Evolutionary conservation across 768 basidiomycete genomes (phyloP), one percentile per base, ranked within the genome.

Genomic region (Trametes meyenii): DNA sequence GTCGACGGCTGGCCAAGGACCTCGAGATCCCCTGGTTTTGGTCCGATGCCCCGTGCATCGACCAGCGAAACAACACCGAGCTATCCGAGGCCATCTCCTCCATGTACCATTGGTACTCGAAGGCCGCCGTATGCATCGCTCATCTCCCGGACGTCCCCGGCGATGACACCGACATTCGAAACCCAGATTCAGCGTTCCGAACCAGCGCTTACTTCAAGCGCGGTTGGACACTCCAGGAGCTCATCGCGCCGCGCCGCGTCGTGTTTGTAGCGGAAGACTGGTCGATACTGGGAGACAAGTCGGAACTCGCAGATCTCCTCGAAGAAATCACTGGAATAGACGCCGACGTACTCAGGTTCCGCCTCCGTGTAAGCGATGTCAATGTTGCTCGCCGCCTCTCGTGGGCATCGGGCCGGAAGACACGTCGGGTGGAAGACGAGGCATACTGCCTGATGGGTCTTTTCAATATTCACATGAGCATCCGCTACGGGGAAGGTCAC

Each of bases 391-490:
- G n/a, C 12, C 50, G 58, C 19, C 56, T 62, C 16, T 54, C 40
- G 10, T 62, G 61, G 61, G 55, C 61, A 10, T 46, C 61, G 17
- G 10, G n/a, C 12, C 54, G 61, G 35, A 29, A 45, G 16, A 57
- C 61, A 26, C 19, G 39, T 23, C 23, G 50, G 13, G 49, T 42
- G 24, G 61, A 62, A 23, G 61, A 62, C 36, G 40, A 50, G 14
- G 61, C 61, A 10, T 62, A 62, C 33, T 56, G 49, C 0, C 55
- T 62, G 23, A 51, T 62, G 42, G 61, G 61, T 5, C 51, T 62
- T 16, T 49, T 62, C 38, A 48, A 35, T 16, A 44, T 62, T 4
- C 17, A 50, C 49, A 48, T 62, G 17, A 29, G n/a, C 2, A 51
- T 42, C 14, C n/a, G 36, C 38, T 62, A 62, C 36, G 61, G 61